Evolutionary conservation across 495 filamentous ascomycete species (phyloP).

Genomic region (Talaromyces nanjingensis): DNA sequence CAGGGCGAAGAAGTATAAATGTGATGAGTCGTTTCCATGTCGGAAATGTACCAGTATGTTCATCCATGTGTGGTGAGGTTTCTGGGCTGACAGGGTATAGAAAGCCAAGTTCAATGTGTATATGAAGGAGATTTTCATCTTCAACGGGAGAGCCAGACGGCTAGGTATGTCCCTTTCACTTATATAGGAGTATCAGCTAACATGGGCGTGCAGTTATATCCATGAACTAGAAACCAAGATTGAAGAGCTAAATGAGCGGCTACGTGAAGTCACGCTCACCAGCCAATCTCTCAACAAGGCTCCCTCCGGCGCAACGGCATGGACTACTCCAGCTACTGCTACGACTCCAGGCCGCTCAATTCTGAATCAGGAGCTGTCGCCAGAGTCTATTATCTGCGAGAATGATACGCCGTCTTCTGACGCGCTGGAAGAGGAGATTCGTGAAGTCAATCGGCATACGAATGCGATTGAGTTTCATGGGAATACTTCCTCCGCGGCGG

Average conservation of each 20-base stretch:
- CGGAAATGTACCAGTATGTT: constrained; percentile 31
- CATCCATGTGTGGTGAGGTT: background rate
- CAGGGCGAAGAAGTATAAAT: constrained; percentile 38
- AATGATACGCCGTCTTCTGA: background rate
- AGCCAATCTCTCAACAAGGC: constrained; percentile 2
- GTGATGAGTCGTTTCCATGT: constrained; percentile 36
- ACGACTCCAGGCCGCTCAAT: background rate
- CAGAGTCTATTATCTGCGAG: background rate
- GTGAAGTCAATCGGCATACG: constrained; percentile 32
- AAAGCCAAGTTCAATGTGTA: background rate
- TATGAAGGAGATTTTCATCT: background rate
- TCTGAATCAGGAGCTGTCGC: background rate
- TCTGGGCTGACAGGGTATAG: background rate
- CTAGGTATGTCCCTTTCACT: background rate
- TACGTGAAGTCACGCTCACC: background rate
- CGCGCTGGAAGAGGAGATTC: constrained; percentile 22
- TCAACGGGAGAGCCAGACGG: background rate
- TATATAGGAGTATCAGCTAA: background rate
- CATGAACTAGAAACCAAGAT: constrained; percentile 31
- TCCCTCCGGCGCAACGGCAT: background rate
- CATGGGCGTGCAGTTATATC: constrained; percentile 18
- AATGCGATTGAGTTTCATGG: constrained; percentile 36
- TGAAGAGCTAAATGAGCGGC: constrained; percentile 20
- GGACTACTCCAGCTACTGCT: background rate
- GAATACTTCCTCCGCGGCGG: constrained; percentile 31